These are phyloP conservation scores for Sonneratia alba DNA, from an alignment of 345 rosid species.

Conservation along the genomic window DNA sequence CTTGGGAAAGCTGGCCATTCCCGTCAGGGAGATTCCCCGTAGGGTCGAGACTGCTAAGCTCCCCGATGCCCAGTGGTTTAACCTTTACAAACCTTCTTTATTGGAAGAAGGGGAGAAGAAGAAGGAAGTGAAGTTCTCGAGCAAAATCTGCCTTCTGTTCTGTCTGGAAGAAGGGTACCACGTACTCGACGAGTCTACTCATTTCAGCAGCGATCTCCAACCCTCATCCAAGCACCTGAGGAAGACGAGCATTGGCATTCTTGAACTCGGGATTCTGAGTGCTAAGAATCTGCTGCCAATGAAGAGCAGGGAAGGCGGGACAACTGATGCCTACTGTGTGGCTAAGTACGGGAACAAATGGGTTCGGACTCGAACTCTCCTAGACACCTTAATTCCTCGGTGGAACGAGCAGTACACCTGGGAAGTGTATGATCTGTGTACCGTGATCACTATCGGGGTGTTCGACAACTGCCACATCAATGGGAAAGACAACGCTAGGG, in stretches of 20 bases:
- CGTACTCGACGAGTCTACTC: slow-evolving; percentile 92
- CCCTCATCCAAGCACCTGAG: slow-evolving; percentile 75
- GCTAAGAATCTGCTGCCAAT: slow-evolving; percentile 72
- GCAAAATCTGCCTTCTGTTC: slow-evolving; percentile 53
- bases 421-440: slow-evolving; percentile 91
- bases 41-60: too few relatives aligned
- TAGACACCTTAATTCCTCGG: slow-evolving; percentile 57
- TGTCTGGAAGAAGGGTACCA: slow-evolving; percentile 84
- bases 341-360: slow-evolving; percentile 97
- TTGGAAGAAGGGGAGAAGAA: slow-evolving; percentile 40
- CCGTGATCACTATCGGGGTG: slow-evolving; percentile 67
- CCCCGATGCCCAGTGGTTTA: too few relatives aligned
- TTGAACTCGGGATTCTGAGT: slow-evolving; percentile 79
- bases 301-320: slow-evolving; percentile 66
- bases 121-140: slow-evolving; percentile 66
- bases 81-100: slow-evolving; percentile 11
- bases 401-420: slow-evolving; percentile 99
- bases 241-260: slow-evolving; percentile 66
- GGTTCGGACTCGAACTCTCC: slow-evolving; percentile 86
- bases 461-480: slow-evolving; percentile 38
- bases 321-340: slow-evolving; percentile 87
- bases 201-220: slow-evolving; percentile 87
- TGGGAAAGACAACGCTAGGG: slow-evolving; percentile 25
- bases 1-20: too few relatives aligned
- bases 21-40: too few relatives aligned